Base-by-base conservation (phyloP, 2,329 filamentous ascomycete genomes). In the Ceratocystis diversiconidia region DNA sequence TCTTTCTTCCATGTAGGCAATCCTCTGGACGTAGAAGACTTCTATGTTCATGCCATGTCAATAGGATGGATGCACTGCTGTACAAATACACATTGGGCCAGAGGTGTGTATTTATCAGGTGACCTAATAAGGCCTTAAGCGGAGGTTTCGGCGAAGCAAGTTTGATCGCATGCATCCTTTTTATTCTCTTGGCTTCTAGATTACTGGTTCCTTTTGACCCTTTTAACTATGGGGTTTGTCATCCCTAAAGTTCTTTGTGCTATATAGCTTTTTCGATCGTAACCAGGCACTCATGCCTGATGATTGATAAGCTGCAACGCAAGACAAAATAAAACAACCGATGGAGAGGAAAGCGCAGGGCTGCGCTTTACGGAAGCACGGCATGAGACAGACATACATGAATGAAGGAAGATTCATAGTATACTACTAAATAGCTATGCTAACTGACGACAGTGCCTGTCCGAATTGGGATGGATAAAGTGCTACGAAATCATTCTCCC, bases 41-140 rank as follows among this genome's bases (percentile, higher is more conserved):
- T 41, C 36, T 5, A 15, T 12, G 36, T 41, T 15, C 22, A 59
- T 36, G 25, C n/a, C 55, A 36, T 32, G 55, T n/a, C 32, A 59
- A 59, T 10, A 59, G 15, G 28, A n/a, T 19, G 48, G n/a, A 25
- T 25, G 15, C 55, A 32, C 6, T 19, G 15, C 28, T 59, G 5
- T 17, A 10, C 6, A n/a, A 7, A 59, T 36, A 36, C 30, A 55
- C 50, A 36, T 30, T 32, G 32, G 55, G 55, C 55, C n/a, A 19
- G 55, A 59, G 55, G 55, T 8, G 55, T 59, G 55, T 59, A n/a
- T 36, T 59, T 59, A 59, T 30, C 55, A 36, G 17, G 30, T n/a
- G 19, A 19, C 5, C 25, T n/a, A 8, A 59, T 28, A 36, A 25
- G 12, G 48, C 48, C 28, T 30, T n/a, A 59, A 59, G 55, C 17